These are phyloP conservation scores for Apophysomyces sp. DNA, from an alignment of 371 early-diverging fungal species.

Conservation along the genomic window DNA sequence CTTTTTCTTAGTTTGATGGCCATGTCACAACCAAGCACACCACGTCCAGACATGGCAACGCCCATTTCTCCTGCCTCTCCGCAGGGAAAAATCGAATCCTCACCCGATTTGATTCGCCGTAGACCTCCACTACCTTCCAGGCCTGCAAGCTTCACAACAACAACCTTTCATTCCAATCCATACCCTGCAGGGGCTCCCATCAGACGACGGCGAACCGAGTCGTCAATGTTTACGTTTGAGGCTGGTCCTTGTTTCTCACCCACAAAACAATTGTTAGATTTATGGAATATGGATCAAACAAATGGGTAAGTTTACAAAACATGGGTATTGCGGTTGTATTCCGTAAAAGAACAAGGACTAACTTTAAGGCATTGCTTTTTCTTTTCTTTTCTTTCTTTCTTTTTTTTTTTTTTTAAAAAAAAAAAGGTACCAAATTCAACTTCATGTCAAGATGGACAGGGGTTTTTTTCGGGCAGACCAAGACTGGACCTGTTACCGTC, in stretches of 20 bases:
- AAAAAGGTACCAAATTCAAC: constrained; percentile 48
- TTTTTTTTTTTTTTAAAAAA: too few relatives aligned
- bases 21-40: constrained; percentile 17
- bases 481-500: constrained; percentile 91
- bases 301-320: constrained; percentile 32
- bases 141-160: constrained; percentile 44
- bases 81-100: constrained; percentile 9
- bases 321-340: not conserved
- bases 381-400: too few relatives aligned
- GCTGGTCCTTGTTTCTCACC: constrained; percentile 44
- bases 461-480: constrained; percentile 78
- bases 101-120: constrained; percentile 32
- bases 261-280: constrained; percentile 39
- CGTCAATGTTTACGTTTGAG: constrained; percentile 48
- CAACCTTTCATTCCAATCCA: constrained; percentile 44
- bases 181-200: constrained; percentile 32
- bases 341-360: not conserved
- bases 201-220: constrained; percentile 45
- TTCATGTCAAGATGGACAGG: constrained; percentile 71
- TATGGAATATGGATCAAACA: constrained; percentile 45
- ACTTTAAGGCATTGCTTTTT: too few relatives aligned
- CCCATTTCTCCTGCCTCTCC: constrained; percentile 17
- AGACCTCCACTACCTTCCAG: constrained; percentile 39
- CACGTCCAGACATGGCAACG: constrained; percentile 14
- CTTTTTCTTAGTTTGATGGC: constrained; percentile 9